These are phyloP conservation scores for Dryas drummondii DNA, from an alignment of 306 rosid species.

Conservation along the genomic window DNA sequence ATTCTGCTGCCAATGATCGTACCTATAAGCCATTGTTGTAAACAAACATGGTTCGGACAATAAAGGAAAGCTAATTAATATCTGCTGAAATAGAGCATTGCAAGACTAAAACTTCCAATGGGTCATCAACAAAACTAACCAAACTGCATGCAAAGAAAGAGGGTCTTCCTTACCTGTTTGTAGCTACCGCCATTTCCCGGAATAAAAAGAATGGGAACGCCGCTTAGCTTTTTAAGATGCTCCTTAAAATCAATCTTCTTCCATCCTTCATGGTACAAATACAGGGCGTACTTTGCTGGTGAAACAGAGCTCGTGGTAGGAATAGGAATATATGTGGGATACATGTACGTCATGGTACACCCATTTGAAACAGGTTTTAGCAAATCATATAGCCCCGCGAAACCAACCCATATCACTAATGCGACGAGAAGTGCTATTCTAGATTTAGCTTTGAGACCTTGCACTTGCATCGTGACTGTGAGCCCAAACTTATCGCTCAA, in stretches of 20 bases:
- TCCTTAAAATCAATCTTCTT: constrained; percentile 77
- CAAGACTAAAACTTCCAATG: neutral
- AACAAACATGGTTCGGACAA: too few relatives aligned
- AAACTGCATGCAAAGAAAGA: constrained; percentile 16
- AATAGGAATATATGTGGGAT: constrained; percentile 90
- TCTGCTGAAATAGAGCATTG: neutral
- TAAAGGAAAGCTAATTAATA: too few relatives aligned
- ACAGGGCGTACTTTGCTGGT: constrained; percentile 68
- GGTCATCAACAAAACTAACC: neutral
- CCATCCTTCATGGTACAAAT: constrained; percentile 98
- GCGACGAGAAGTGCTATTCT: constrained; percentile 53
- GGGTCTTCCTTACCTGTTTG: constrained; percentile 82
- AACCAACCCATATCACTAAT: constrained; percentile 46
- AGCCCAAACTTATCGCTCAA: constrained; percentile 1
- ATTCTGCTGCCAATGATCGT: constrained; percentile 92
- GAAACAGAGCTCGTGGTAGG: constrained; percentile 35
- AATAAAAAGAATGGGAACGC: constrained; percentile 88
- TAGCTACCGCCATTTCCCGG: constrained; percentile 99
- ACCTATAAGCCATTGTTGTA: constrained; percentile 42
- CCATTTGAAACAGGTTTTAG: constrained; percentile 82
- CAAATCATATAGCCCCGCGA: constrained; percentile 65
- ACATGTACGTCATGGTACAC: constrained; percentile 93
- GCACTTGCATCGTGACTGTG: constrained; percentile 38
- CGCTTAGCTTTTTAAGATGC: constrained; percentile 79
- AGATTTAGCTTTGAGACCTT: constrained; percentile 57